phyloP scores from a whole-genome alignment of 768 basidiomycete genomes.

The Amanita pseudoporphyria region DNA sequence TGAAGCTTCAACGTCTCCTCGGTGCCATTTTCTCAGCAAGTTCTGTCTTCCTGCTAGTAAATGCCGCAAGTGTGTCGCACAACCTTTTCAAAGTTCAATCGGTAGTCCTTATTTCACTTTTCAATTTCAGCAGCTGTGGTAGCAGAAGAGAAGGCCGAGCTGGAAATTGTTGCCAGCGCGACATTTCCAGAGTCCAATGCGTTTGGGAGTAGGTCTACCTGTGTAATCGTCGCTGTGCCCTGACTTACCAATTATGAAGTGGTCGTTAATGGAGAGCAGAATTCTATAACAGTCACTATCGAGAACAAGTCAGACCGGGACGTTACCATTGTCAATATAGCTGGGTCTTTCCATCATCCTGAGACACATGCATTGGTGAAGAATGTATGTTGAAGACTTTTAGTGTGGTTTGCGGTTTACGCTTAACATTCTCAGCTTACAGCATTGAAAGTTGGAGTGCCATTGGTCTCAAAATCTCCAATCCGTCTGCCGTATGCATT shows the following conservation, averaged over 20 bases:
- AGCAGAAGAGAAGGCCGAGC: conserved; percentile 29
- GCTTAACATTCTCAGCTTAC: conserved; percentile 38
- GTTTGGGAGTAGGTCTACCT: conserved; percentile 56
- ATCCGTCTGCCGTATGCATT: conserved; percentile 64
- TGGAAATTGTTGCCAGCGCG: conserved; percentile 44
- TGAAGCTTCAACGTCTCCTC: conserved; percentile 5
- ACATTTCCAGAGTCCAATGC: conserved; percentile 64
- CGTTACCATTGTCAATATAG: conserved; percentile 53
- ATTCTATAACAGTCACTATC: conserved; percentile 50
- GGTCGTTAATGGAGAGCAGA: conserved; percentile 77
- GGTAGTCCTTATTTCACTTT: background rate
- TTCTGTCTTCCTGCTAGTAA: conserved; percentile 14
- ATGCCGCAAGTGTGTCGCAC: conserved; percentile 13
- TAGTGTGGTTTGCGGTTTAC: background rate
- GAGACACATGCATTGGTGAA: conserved; percentile 56
- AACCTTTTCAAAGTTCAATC: conserved; percentile 8
- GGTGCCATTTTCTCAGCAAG: conserved; percentile 2
- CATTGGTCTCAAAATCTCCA: conserved; percentile 45
- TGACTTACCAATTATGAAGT: conserved; percentile 32
- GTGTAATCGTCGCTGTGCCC: conserved; percentile 3
- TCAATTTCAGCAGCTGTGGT: conserved; percentile 2
- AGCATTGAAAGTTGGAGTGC: conserved; percentile 38
- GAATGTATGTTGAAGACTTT: conserved; percentile 46
- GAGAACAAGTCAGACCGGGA: conserved; percentile 74
- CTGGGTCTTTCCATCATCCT: conserved; percentile 60